Evolutionary conservation across 345 rosid species (phyloP), one percentile per base, ranked within the genome.

Genomic region (Eucalyptus tenuipes): DNA sequence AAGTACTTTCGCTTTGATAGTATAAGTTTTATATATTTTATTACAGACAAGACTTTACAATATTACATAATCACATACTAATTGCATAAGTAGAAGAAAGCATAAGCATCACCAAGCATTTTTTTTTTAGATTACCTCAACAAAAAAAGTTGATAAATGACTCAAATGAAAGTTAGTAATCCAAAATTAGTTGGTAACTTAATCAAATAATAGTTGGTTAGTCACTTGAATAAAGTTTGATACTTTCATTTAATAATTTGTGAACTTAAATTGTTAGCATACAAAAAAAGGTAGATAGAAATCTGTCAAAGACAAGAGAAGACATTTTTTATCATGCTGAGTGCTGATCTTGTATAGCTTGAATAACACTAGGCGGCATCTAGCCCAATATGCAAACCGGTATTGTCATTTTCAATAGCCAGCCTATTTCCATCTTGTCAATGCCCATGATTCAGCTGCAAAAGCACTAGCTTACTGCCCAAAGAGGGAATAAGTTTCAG

Each of bases 51-150:
- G 1, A 61, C 2, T 61, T 13, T 61, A 0, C 68, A 61, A 12
- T 0, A 0, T 4, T 0, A 15, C 10, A 0, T n/a, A 15, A 14
- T 61, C 8, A 61, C 4, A 27, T 27, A 61, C 68, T 13, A 29
- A 61, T 12, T 61, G 33, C 68, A 61, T 4, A n/a, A 64, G 37
- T n/a, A 0, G 1, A 64, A 64, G 40, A 64, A 64, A 64, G 40
- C 75, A 7, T 3, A 64, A 64, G 75, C 5, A 64, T 64, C 20
- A 1, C 18, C 37, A 64, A 64, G 10, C 75, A n/a, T n/a, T 7
- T 33, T n/a, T 25, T 10, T 29, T 15, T 52, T 7, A 3, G 20
- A 64, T 64, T 7, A 64, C 20, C 75, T 16, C 20, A n/a, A 64
- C 18, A 64, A 64, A 14, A 33, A 37, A 33, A 5, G 13, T 75